Evolutionary conservation across 2,329 filamentous ascomycete species (phyloP).

Genomic region (Xylaria sp.): DNA sequence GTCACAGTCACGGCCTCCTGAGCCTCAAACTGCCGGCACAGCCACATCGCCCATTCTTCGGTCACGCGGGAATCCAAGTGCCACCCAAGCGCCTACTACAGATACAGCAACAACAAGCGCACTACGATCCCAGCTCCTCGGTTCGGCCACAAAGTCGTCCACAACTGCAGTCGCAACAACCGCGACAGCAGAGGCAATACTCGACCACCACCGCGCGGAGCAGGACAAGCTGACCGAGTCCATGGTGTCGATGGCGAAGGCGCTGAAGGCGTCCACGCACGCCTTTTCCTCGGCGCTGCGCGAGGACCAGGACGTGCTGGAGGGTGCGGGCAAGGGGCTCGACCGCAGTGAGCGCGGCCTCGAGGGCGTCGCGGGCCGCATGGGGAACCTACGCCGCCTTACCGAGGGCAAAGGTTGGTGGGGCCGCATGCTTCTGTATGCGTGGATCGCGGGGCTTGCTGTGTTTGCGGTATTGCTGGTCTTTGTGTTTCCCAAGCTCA

Average conservation of each 20-base stretch:
- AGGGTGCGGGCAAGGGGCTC: conserved; percentile 73
- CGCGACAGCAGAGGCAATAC: conserved; percentile 69
- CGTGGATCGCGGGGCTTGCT: conserved; percentile 82
- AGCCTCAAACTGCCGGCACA: conserved; percentile 7
- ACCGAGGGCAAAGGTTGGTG: conserved; percentile 89
- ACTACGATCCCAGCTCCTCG: conserved; percentile 54
- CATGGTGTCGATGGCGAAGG: conserved; percentile 78
- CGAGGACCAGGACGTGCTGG: conserved; percentile 71
- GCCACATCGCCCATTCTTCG: conserved; percentile 44
- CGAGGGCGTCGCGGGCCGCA: conserved; percentile 74
- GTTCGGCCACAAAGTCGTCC: conserved; percentile 43
- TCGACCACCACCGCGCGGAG: conserved; percentile 78
- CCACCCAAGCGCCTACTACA: conserved; percentile 10
- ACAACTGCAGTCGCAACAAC: conserved; percentile 46
- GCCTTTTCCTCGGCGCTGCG: conserved; percentile 75
- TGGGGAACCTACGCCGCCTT: conserved; percentile 79
- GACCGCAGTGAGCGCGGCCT: conserved; percentile 78
- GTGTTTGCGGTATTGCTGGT: conserved; percentile 78
- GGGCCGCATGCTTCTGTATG: conserved; percentile 83
- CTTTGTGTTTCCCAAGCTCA: conserved; percentile 84
- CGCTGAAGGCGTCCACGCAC: conserved; percentile 76
- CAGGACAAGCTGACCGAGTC: conserved; percentile 83
- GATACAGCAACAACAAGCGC: conserved; percentile 30
- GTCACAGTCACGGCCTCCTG: conserved; percentile 12
- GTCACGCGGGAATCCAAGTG: conserved; percentile 31